Evolutionary conservation across 345 rosid genomes (phyloP).

Genomic region (Populus deltoides): DNA sequence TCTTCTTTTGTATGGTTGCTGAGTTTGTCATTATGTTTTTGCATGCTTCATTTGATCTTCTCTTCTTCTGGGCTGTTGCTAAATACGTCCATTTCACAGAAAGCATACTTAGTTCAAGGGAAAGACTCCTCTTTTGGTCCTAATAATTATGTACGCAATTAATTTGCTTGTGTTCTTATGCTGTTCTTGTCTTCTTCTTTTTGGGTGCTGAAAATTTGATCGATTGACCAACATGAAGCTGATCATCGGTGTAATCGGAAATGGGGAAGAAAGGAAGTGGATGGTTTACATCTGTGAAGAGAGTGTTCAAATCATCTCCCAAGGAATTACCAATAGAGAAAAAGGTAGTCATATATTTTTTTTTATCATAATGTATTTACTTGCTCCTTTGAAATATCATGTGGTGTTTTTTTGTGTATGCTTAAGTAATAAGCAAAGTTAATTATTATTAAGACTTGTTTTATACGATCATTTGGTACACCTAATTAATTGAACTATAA

Average conservation of each 20-base stretch:
- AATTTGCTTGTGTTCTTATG: background rate
- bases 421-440: constrained; percentile 5
- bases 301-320: constrained; percentile 67
- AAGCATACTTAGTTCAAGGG: background rate
- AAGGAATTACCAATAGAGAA: constrained; percentile 45
- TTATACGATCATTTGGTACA: background rate
- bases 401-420: background rate
- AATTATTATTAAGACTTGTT: background rate
- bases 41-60: background rate
- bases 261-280: constrained; percentile 90
- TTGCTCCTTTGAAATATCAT: background rate
- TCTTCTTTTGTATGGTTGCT: background rate
- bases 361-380: background rate
- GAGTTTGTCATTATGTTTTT: background rate
- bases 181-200: background rate
- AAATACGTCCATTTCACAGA: background rate
- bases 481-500: background rate
- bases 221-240: background rate
- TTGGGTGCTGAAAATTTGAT: background rate
- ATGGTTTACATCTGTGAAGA: constrained; percentile 93
- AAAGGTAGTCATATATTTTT: constrained; percentile 44
- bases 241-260: constrained; percentile 23
- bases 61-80: background rate
- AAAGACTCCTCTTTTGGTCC: background rate
- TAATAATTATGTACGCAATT: background rate